Percentiles rank a stretch among this genome's conserved stretches.
Conservation (phyloP, 352 stramenopile genomes). For the Salisapilia sapeloensis region DNA sequence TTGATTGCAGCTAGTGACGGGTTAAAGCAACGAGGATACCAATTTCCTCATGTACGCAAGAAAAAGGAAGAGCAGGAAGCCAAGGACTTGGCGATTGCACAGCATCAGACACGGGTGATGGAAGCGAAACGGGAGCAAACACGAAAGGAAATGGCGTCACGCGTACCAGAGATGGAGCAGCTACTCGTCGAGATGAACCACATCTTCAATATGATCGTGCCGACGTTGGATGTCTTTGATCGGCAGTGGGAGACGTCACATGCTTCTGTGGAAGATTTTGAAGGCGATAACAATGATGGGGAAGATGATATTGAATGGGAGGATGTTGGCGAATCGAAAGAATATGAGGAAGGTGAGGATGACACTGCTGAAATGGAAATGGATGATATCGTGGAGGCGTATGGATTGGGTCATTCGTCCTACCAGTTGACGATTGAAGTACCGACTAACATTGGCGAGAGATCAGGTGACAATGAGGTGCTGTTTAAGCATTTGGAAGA, state of each 20-base stretch:
- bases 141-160: conserved; percentile 20
- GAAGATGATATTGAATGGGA: conserved; percentile 5
- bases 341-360: conserved; percentile 3
- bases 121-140: conserved; percentile 6
- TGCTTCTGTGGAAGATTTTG: background rate
- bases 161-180: conserved; percentile 44
- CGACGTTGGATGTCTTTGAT: conserved; percentile 48
- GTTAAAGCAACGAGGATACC: conserved; percentile 27
- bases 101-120: conserved; percentile 5
- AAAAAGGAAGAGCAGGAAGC: conserved; percentile 4
- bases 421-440: conserved; percentile 62
- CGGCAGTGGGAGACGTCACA: conserved; percentile 4
- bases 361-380: conserved; percentile 28
- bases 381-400: conserved; percentile 60
- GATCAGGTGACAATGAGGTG: conserved; percentile 50
- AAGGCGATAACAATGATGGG: conserved; percentile 4
- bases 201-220: conserved; percentile 60
- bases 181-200: conserved; percentile 49
- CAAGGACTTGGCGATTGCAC: conserved; percentile 3
- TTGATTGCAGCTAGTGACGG: conserved; percentile 28
- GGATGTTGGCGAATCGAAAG: conserved; percentile 1
- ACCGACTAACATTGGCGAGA: conserved; percentile 27
- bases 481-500: conserved; percentile 36
- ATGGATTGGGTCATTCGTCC: conserved; percentile 54
- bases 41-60: conserved; percentile 15